phyloP scores from a whole-genome alignment of 2,329 filamentous ascomycete species.

The Colletotrichum orbiculare region DNA sequence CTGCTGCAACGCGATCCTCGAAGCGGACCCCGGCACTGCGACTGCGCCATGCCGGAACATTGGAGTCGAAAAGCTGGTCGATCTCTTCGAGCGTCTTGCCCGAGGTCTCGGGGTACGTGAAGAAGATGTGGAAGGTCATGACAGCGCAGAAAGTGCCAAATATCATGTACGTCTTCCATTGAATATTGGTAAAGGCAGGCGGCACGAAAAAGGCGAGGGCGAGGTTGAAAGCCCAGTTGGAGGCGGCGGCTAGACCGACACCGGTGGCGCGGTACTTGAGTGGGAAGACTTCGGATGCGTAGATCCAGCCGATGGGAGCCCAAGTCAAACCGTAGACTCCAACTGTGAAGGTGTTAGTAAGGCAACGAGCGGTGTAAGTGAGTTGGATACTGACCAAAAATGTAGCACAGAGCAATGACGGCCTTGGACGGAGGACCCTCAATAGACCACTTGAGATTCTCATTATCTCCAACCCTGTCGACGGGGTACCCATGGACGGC shows the following conservation, averaged over 20 bases:
- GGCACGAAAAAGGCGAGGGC: slow-evolving; percentile 61
- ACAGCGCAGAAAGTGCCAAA: slow-evolving; percentile 35
- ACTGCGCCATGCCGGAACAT: slow-evolving; percentile 28
- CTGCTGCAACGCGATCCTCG: slow-evolving; percentile 24
- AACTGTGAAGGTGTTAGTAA: not conserved
- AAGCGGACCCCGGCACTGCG: slow-evolving; percentile 17
- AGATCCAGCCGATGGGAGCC: slow-evolving; percentile 47
- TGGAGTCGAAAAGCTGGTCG: slow-evolving; percentile 36
- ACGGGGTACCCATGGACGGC: slow-evolving; percentile 58
- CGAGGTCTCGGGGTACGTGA: slow-evolving; percentile 45
- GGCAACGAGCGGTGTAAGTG: not conserved
- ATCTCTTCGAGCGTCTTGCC: slow-evolving; percentile 40
- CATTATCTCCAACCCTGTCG: slow-evolving; percentile 55
- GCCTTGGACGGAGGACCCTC: slow-evolving; percentile 57
- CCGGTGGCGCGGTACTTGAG: slow-evolving; percentile 63
- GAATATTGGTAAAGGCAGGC: slow-evolving; percentile 41
- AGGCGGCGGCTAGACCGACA: slow-evolving; percentile 62
- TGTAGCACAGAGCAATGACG: slow-evolving; percentile 63
- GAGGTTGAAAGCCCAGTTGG: slow-evolving; percentile 63
- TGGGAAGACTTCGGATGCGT: slow-evolving; percentile 53
- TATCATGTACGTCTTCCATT: slow-evolving; percentile 41
- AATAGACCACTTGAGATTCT: slow-evolving; percentile 58
- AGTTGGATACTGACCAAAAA: slow-evolving; percentile 43
- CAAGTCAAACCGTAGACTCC: slow-evolving; percentile 44
- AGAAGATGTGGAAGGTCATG: slow-evolving; percentile 41